A percentile compares a stretch with the other conserved stretches of the same genome.
phyloP scores from a whole-genome alignment of 208 protist species.

The Herpetomonas samuelpessoai region DNA sequence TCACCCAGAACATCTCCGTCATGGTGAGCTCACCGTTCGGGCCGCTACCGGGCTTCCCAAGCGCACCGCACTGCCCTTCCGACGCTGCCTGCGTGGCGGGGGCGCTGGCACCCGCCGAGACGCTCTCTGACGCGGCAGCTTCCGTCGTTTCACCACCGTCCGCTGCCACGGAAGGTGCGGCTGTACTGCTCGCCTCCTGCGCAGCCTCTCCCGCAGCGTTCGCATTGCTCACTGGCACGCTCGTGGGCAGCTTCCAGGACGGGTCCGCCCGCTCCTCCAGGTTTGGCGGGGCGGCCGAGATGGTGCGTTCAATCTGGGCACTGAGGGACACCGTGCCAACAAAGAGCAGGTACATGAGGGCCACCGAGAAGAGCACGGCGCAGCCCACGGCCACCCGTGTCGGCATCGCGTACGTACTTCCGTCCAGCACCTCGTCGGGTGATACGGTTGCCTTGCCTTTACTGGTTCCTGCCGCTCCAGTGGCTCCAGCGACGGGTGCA shows the following conservation, averaged over 20 bases:
- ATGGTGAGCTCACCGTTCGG: constrained; percentile 16
- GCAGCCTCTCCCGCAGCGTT: background rate
- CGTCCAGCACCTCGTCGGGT: constrained; percentile 10
- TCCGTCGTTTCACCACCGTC: constrained; percentile 6
- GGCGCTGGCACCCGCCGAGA: background rate
- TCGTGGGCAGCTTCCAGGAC: background rate
- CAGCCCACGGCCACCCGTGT: constrained; percentile 23
- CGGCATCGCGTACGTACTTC: constrained; percentile 2
- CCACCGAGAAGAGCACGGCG: constrained; percentile 20
- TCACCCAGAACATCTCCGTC: constrained; percentile 8
- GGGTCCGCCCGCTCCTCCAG: background rate
- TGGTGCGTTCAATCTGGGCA: constrained; percentile 4
- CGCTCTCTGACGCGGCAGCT: too few relatives aligned
- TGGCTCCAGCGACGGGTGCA: too few relatives aligned
- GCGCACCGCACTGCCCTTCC: background rate
- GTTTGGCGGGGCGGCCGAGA: background rate
- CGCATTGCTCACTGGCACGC: background rate
- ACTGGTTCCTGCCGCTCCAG: too few relatives aligned
- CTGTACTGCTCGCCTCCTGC: background rate
- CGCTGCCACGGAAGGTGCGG: background rate
- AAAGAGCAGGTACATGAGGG: constrained; percentile 36
- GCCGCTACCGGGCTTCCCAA: background rate
- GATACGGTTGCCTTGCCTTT: too few relatives aligned
- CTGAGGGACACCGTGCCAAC: constrained; percentile 18
- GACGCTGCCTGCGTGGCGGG: background rate